A percentile compares a stretch with the other conserved stretches of the same genome.
Evolutionary conservation across 1,284 basidiomycete genomes (phyloP).

Genomic region (Cutaneotrichosporon cyanovorans): DNA sequence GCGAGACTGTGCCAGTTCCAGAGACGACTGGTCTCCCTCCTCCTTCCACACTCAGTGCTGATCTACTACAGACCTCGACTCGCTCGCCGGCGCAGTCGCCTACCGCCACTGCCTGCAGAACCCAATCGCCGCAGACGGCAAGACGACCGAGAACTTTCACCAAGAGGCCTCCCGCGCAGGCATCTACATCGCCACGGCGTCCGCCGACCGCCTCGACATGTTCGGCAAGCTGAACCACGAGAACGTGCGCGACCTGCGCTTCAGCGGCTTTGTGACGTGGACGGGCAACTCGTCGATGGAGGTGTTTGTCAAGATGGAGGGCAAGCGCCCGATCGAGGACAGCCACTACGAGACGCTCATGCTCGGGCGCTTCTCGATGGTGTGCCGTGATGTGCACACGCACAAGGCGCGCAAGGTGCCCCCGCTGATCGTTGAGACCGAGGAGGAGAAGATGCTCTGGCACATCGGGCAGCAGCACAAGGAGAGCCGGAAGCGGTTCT

Average conservation of each 20-base stretch:
- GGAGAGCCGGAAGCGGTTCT: constrained; percentile 51
- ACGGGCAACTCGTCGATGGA: constrained; percentile 72
- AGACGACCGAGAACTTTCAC: constrained; percentile 46
- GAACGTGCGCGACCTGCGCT: constrained; percentile 52
- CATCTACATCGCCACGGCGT: constrained; percentile 73
- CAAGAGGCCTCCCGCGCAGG: constrained; percentile 55
- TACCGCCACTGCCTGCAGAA: constrained; percentile 64
- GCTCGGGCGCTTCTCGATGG: constrained; percentile 67
- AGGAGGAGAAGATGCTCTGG: constrained; percentile 59
- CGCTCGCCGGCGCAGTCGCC: constrained; percentile 69
- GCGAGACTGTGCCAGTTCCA: too few species aligned
- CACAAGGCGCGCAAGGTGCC: constrained; percentile 61
- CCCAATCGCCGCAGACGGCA: constrained; percentile 10
- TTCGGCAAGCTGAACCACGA: constrained; percentile 34
- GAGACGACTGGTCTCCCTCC: background rate
- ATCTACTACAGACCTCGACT: constrained; percentile 62
- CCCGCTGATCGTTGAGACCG: constrained; percentile 54
- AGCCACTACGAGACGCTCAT: constrained; percentile 53
- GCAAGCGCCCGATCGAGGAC: constrained; percentile 46
- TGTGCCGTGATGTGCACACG: constrained; percentile 63
- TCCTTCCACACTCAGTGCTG: background rate
- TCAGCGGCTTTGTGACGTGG: constrained; percentile 72
- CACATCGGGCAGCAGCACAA: constrained; percentile 61
- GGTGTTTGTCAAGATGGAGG: constrained; percentile 73
- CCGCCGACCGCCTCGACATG: constrained; percentile 58